Evolutionary conservation across 2,329 filamentous ascomycete genomes (phyloP), one percentile per base, ranked within the genome.

Genomic region (Cercospora sp.): DNA sequence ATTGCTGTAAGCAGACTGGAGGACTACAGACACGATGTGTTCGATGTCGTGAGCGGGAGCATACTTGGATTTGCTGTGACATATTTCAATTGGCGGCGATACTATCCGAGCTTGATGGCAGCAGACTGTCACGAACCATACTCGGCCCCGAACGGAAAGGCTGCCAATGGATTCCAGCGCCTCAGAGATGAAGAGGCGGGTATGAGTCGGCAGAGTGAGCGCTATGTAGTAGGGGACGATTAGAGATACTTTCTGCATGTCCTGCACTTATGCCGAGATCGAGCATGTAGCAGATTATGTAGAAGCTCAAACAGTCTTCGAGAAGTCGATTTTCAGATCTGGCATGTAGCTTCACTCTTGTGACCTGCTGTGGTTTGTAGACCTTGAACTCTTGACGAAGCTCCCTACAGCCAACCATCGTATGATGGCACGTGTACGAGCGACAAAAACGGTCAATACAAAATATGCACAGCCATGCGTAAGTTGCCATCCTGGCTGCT

Each of bases 21-120:
- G 67, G 88, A 90, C 72, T 90, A 90, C 74, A 80, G 88, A 28
- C 88, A 90, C 69, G 88, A 89, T 76, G 85, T 89, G 2, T 88
- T 85, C 66, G 88, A 90, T 76, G 87, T 90, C 5, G 85, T 84
- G 3, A 80, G 80, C 6, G 88, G 88, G 0, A 84, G 83, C 16
- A 63, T 85, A 21, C 74, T 90, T 6, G 88, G 88, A 0, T 79
- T 87, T 32, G 65, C 79, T 1, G 80, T 89, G 3, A 84, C 87
- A 13, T 86, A 84, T 75, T 85, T 87, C 69, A 86, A 85, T 7
- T 90, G 89, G 75, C 80, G 87, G 64, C 80, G 87, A 61, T 89
- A 89, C 74, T 90, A 86, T 74, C 87, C 87, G 0, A 78, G 82
- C 4, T 74, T 89, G 65, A 77, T 82, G 55, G 82, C 81, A n/a